A percentile compares a stretch with the other conserved stretches of the same genome.
phyloP scores from a whole-genome alignment of 208 protist species.

The Naegleria lovaniensis region DNA sequence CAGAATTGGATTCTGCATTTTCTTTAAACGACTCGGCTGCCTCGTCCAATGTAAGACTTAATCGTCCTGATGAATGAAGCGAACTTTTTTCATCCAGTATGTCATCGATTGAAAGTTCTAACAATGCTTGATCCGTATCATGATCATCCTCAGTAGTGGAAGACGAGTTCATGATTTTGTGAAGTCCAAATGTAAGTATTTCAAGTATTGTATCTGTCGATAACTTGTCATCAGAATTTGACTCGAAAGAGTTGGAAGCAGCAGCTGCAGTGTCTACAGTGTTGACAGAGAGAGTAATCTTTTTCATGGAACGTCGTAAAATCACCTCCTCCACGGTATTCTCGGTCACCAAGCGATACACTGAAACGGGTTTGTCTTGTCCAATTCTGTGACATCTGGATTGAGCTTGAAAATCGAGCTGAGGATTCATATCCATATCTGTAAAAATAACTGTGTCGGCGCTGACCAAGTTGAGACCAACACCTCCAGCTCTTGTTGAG shows the following conservation, averaged over 20 bases:
- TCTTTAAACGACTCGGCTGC: neutral
- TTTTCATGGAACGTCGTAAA: conserved; percentile 10
- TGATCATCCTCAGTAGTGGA: neutral
- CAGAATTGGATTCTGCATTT: neutral
- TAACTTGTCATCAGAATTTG: neutral
- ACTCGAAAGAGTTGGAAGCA: neutral
- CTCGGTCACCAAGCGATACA: conserved; percentile 70
- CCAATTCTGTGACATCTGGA: conserved; percentile 73
- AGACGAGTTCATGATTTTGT: neutral
- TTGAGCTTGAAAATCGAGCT: conserved; percentile 94
- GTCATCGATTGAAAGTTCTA: neutral
- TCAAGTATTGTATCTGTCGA: neutral
- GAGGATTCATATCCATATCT: conserved; percentile 97
- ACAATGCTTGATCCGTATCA: neutral
- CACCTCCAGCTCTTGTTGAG: conserved; percentile 91
- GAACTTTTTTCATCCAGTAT: neutral
- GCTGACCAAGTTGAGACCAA: conserved; percentile 94
- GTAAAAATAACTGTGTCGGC: conserved; percentile 97
- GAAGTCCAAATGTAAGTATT: neutral
- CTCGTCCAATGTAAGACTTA: neutral
- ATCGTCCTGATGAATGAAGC: neutral
- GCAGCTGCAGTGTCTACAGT: neutral
- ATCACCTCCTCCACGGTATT: conserved; percentile 78
- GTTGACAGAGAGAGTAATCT: neutral
- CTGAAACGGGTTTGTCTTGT: conserved; percentile 61